Evolutionary conservation across 192 early-diverging fungal species (phyloP), one percentile per base, ranked within the genome.

Genomic region (Coemansia brasiliensis): DNA sequence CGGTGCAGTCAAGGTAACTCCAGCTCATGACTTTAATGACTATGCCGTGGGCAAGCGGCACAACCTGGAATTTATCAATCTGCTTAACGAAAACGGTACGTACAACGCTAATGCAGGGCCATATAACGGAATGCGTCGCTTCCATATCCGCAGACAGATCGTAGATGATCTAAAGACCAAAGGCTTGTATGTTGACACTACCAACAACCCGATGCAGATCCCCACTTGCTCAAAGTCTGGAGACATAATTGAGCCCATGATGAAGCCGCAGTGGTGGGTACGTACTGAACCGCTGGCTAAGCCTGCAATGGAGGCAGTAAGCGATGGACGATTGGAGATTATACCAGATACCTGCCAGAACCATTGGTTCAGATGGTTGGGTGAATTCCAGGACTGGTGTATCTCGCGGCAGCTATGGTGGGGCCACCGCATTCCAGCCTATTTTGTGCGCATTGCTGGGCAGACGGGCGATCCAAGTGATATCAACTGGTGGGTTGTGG

Each of bases 261-360:
- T 99, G 86, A 99, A 96, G 83, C 97, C 97, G 37, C 97, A 99
- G 74, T 99, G 97, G 97, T 99, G 94, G 92, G 90, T 98, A 26
- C 86, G 85, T 81, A 94, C 91, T 83, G 83, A 91, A 67, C 84
- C 77, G 29, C 93, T 99, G 85, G 94, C 95, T 11, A 67, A 70
- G 11, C 85, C 87, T 2, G 95, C 97, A 13, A 82, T 90, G 55
- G 59, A 89, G 60, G 94, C 88, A 22, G 95, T 94, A 32, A 80
- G 77, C 39, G 82, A 87, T 39, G 94, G 92, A 16, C 83, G 88
- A 41, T 74, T 99, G 32, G 82, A 85, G 65, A 99, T 99, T 58
- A 52, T 69, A 37, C 97, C 97, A 39, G 79, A 85, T 63, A 79
- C 86, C 11, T 93, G 92, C 5, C 92, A 97, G 66, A 90, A 81